Evolutionary conservation across 2,329 filamentous ascomycete genomes (phyloP).

Genomic region (Penicillium oxalicum): DNA sequence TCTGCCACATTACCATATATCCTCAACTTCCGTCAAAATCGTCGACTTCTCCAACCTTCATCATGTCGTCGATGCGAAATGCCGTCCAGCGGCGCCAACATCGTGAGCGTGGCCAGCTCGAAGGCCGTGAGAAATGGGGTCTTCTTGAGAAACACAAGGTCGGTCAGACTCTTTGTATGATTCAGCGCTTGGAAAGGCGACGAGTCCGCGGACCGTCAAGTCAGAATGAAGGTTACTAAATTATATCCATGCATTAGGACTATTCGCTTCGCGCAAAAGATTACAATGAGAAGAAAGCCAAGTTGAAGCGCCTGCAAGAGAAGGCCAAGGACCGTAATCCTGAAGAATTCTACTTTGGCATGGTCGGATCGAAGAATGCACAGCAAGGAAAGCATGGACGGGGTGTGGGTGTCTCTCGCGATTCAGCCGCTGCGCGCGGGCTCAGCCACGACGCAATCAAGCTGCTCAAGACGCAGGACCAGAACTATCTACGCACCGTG

Average conservation of each 20-base stretch:
- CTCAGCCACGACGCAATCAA: conserved; percentile 55
- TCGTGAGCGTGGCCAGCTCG: conserved; percentile 80
- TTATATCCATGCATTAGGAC: conserved; percentile 39
- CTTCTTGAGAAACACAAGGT: conserved; percentile 94
- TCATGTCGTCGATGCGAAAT: conserved; percentile 56
- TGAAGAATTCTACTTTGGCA: conserved; percentile 62
- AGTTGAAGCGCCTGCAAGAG: conserved; percentile 53
- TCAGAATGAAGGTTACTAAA: background rate
- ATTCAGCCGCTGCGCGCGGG: conserved; percentile 38
- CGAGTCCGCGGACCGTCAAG: background rate
- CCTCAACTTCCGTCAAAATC: background rate
- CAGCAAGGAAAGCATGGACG: conserved; percentile 37
- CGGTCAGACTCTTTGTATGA: conserved; percentile 3
- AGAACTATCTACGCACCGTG: conserved; percentile 55
- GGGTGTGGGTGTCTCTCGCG: conserved; percentile 33
- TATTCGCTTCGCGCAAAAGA: conserved; percentile 61
- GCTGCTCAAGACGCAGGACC: conserved; percentile 61
- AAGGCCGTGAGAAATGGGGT: conserved; percentile 77
- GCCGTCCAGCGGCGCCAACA: conserved; percentile 75
- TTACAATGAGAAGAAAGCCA: conserved; percentile 57
- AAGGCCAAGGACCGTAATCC: conserved; percentile 58
- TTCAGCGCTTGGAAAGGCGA: no score
- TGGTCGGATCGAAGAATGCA: conserved; percentile 49
- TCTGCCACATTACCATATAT: no score
- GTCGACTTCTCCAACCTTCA: conserved; percentile 6